These are phyloP conservation scores for Melaleuca alternifolia DNA, from an alignment of 345 rosid genomes.

Conservation along the genomic window DNA sequence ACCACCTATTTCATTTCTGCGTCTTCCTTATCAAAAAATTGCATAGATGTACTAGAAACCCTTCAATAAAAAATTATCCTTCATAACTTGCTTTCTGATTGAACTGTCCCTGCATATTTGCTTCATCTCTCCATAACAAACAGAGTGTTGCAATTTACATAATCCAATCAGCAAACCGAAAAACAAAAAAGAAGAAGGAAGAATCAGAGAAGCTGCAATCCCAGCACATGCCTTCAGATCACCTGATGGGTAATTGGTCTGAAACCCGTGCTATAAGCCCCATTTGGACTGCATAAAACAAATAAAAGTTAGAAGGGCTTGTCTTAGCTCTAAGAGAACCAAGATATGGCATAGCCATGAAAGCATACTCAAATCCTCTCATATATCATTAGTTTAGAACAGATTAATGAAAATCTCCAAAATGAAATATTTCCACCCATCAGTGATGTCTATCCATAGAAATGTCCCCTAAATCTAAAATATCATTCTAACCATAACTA, in stretches of 20 bases:
- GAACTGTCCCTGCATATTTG: not conserved
- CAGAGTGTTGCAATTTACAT: not conserved
- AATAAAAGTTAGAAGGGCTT: not conserved
- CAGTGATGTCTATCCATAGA: not conserved
- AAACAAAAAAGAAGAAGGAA: not conserved
- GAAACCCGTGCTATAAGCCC: slow-evolving; percentile 96
- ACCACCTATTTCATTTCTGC: not conserved
- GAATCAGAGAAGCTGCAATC: slow-evolving; percentile 10
- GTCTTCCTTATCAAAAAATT: not conserved
- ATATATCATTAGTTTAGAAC: not conserved
- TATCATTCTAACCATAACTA: not conserved
- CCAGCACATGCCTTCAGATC: slow-evolving; percentile 51
- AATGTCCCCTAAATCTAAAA: fast-evolving
- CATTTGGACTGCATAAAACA: slow-evolving; percentile 65
- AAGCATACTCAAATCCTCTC: not conserved
- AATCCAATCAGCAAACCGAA: not conserved
- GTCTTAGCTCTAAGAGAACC: not conserved
- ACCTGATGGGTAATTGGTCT: slow-evolving; percentile 97
- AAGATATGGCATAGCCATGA: not conserved
- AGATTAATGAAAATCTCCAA: not conserved
- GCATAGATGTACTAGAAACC: not conserved
- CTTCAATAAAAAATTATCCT: not conserved
- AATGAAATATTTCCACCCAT: not conserved
- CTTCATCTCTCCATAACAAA: not conserved
- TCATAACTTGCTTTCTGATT: not conserved